phyloP scores from a whole-genome alignment of 805 yeast genomes.

The Metschnikowia cerradonensis region DNA sequence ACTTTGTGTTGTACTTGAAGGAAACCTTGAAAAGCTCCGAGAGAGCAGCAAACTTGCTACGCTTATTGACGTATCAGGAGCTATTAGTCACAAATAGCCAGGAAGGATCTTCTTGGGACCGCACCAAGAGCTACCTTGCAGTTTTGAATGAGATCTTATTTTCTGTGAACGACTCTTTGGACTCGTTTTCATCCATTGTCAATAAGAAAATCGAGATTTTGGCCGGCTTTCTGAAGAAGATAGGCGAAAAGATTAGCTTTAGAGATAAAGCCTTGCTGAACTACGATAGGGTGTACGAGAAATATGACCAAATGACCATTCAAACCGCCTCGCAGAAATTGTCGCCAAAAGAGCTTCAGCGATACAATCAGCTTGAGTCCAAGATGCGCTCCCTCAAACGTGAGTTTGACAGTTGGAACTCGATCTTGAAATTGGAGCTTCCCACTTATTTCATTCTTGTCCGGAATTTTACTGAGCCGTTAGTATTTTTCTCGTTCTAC shows the following conservation, averaged over 20 bases:
- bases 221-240: constrained; percentile 16
- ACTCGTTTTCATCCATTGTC: constrained; percentile 6
- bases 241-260: constrained; percentile 25
- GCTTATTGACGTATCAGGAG: constrained; percentile 9
- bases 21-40: constrained; percentile 18
- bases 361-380: constrained; percentile 21
- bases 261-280: constrained; percentile 36
- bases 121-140: constrained; percentile 18
- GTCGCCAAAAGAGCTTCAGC: constrained; percentile 27
- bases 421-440: constrained; percentile 41
- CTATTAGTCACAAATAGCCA: neutral
- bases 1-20: constrained; percentile 7
- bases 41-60: constrained; percentile 22
- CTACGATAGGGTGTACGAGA: constrained; percentile 31
- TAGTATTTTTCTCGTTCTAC: constrained; percentile 34
- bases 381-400: constrained; percentile 22
- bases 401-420: constrained; percentile 35
- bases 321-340: constrained; percentile 35
- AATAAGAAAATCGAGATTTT: constrained; percentile 17
- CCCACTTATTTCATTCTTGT: constrained; percentile 41
- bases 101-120: constrained; percentile 20
- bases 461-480: constrained; percentile 24
- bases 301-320: constrained; percentile 25
- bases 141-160: constrained; percentile 14
- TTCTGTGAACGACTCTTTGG: constrained; percentile 10